Evolutionary conservation across 2,329 filamentous ascomycete genomes (phyloP).

Genomic region (Aspergillus luchuensis): DNA sequence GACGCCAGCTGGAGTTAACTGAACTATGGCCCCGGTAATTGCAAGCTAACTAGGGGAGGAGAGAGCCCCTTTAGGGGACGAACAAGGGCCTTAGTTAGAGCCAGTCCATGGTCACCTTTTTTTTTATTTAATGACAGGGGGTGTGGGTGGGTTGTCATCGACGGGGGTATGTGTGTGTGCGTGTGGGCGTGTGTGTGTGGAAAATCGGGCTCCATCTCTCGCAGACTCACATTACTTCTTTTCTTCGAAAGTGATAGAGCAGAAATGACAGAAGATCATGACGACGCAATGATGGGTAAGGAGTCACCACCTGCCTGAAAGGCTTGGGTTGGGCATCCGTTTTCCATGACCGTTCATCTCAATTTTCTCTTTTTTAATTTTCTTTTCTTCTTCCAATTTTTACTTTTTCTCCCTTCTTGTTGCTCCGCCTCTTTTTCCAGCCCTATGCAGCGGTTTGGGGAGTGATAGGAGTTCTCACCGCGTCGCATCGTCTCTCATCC

Average conservation of each 20-base stretch:
- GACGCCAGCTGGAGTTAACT: not conserved
- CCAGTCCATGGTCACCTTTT: not conserved
- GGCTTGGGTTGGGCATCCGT: constrained; percentile 4
- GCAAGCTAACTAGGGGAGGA: not conserved
- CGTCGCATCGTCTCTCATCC: not conserved
- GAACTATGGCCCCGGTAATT: not conserved
- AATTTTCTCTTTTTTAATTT: not conserved
- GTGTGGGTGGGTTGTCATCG: not conserved
- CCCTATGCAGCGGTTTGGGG: not conserved
- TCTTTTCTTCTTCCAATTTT: not conserved
- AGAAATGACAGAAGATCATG: constrained; percentile 3
- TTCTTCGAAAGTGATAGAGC: not conserved
- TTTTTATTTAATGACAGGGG: not conserved
- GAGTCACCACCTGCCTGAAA: not conserved
- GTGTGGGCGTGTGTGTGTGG: not conserved
- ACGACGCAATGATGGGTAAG: constrained; percentile 8
- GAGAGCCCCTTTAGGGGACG: not conserved
- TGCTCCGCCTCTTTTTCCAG: not conserved
- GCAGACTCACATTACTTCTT: not conserved
- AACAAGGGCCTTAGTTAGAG: not conserved
- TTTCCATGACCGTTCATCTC: not conserved
- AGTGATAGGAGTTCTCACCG: not conserved
- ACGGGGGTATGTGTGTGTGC: not conserved
- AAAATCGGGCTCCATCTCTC: not conserved
- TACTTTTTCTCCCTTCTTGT: not conserved